These are phyloP conservation scores for Chalciporus piperatoides DNA, from an alignment of 1,284 basidiomycete species.

Conservation along the genomic window DNA sequence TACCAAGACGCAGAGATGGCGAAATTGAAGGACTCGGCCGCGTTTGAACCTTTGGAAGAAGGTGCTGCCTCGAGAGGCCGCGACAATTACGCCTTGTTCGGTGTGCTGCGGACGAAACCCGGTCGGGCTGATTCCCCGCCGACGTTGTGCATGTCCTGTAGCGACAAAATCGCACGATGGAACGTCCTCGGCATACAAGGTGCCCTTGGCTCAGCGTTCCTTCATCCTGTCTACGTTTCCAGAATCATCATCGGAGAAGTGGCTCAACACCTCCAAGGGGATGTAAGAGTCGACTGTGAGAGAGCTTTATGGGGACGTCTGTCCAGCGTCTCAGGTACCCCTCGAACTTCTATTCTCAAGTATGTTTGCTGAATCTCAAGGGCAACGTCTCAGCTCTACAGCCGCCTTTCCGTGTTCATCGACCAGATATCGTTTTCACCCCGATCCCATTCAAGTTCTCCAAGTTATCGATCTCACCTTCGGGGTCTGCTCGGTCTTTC, in stretches of 20 bases:
- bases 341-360: not conserved
- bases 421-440: constrained; percentile 57
- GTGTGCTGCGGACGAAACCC: constrained; percentile 85
- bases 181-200: constrained; percentile 82
- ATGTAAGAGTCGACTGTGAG: constrained; percentile 54
- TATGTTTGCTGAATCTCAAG: not conserved
- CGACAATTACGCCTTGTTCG: constrained; percentile 68
- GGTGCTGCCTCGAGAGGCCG: constrained; percentile 64
- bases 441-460: constrained; percentile 56
- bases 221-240: constrained; percentile 64
- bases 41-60: constrained; percentile 35
- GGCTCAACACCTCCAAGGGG: constrained; percentile 33
- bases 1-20: constrained; percentile 71
- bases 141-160: constrained; percentile 82
- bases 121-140: constrained; percentile 82
- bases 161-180: constrained; percentile 89
- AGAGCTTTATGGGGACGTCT: constrained; percentile 57
- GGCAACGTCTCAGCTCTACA: constrained; percentile 39
- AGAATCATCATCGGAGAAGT: constrained; percentile 73
- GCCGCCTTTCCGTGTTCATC: constrained; percentile 43
- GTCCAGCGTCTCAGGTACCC: constrained; percentile 36
- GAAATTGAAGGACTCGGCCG: constrained; percentile 53
- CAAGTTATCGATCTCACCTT: constrained; percentile 37
- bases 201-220: constrained; percentile 56
- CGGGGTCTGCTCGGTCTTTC: constrained; percentile 42